Evolutionary conservation across 1,284 basidiomycete species (phyloP).

Genomic region (Pascua guehoae): DNA sequence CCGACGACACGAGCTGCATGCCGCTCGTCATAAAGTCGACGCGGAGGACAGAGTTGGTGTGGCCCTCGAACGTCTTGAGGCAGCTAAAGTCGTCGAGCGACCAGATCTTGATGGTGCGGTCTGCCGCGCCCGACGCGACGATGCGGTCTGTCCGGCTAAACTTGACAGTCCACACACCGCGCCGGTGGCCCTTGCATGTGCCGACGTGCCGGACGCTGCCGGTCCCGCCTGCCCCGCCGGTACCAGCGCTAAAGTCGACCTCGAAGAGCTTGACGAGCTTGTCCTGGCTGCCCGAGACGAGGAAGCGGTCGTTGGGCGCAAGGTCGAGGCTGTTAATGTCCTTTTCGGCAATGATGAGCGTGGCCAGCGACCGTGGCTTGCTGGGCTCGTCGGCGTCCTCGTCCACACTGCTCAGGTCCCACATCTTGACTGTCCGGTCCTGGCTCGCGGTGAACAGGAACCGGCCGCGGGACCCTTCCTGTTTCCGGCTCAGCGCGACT

Average conservation of each 20-base stretch:
- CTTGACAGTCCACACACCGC: slow-evolving; percentile 91
- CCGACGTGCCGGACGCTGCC: slow-evolving; percentile 76
- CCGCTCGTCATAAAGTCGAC: slow-evolving; percentile 83
- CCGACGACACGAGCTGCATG: slow-evolving; percentile 80
- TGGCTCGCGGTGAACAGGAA: slow-evolving; percentile 94
- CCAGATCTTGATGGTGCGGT: slow-evolving; percentile 93
- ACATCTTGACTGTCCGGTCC: slow-evolving; percentile 97
- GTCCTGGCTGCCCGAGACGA: slow-evolving; percentile 95
- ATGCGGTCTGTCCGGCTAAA: slow-evolving; percentile 81
- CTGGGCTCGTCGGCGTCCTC: slow-evolving; percentile 32
- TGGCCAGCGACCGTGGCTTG: slow-evolving; percentile 75
- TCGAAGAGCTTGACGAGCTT: slow-evolving; percentile 87
- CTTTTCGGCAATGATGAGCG: slow-evolving; percentile 92
- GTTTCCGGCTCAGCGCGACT: slow-evolving; percentile 66
- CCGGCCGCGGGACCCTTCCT: slow-evolving; percentile 29
- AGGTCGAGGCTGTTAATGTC: slow-evolving; percentile 97
- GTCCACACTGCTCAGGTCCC: slow-evolving; percentile 70
- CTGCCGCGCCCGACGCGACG: slow-evolving; percentile 88
- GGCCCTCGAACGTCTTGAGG: slow-evolving; percentile 92
- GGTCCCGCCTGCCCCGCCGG: slow-evolving; percentile 32
- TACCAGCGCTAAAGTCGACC: slow-evolving; percentile 58
- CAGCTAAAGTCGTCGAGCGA: slow-evolving; percentile 85
- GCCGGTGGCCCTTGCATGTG: slow-evolving; percentile 90
- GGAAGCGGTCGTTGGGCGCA: slow-evolving; percentile 79
- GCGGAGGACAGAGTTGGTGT: slow-evolving; percentile 92